A percentile compares a stretch with the other conserved stretches of the same genome.
phyloP scores from a whole-genome alignment of 495 filamentous ascomycete species.

The Hypoxylon lienhwacheense region DNA sequence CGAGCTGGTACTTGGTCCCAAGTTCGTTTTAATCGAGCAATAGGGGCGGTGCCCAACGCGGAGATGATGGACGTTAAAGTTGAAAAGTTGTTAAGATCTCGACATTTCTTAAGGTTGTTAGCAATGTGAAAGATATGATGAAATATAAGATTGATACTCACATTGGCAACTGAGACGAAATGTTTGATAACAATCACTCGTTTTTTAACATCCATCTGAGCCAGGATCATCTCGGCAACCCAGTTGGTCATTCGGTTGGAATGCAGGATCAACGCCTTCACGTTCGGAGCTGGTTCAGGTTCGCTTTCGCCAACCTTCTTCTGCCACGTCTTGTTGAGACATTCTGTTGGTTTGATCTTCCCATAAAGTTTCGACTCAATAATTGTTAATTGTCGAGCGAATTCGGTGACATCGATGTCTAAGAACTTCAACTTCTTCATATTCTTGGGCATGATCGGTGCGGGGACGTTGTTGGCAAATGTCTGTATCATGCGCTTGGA shows the following conservation, averaged over 20 bases:
- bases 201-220: slow-evolving; percentile 89
- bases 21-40: slow-evolving; percentile 90
- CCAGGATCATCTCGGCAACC: slow-evolving; percentile 99
- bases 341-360: slow-evolving; percentile 93
- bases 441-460: slow-evolving; percentile 94
- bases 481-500: slow-evolving; percentile 85
- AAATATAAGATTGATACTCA: slow-evolving; percentile 47
- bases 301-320: slow-evolving; percentile 84
- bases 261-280: slow-evolving; percentile 93
- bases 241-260: slow-evolving; percentile 99
- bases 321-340: slow-evolving; percentile 97
- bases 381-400: slow-evolving; percentile 94
- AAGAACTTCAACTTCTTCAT: slow-evolving; percentile 99
- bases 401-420: slow-evolving; percentile 94
- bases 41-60: slow-evolving; percentile 88
- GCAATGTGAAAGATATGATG: slow-evolving; percentile 3
- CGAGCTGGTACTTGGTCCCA: slow-evolving; percentile 90
- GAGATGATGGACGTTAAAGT: slow-evolving; percentile 98
- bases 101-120: slow-evolving; percentile 75
- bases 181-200: slow-evolving; percentile 97
- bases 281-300: slow-evolving; percentile 87
- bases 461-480: slow-evolving; percentile 72
- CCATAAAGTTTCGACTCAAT: slow-evolving; percentile 94
- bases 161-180: slow-evolving; percentile 94
- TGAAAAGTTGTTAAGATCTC: slow-evolving; percentile 91